Percentiles rank a stretch among this genome's conserved stretches.
Evolutionary conservation across 345 rosid species (phyloP).

Genomic region (Lagerstroemia speciosa): DNA sequence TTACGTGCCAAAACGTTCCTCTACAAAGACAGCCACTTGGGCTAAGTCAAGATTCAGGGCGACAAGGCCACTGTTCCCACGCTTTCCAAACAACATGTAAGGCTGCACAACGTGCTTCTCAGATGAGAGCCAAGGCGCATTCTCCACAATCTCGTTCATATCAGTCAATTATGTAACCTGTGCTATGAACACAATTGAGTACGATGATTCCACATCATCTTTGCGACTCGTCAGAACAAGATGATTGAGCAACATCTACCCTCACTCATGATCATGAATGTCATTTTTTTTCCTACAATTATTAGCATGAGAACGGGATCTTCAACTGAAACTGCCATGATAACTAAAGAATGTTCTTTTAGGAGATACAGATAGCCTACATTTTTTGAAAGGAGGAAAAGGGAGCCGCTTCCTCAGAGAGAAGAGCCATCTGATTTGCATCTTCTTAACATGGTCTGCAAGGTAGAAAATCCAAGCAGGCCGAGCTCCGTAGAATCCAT

Average conservation of each 20-base stretch:
- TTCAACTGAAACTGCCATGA: background rate
- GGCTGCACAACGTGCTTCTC: constrained; percentile 90
- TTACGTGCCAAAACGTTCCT: constrained; percentile 81
- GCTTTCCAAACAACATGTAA: constrained; percentile 93
- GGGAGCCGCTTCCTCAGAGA: background rate
- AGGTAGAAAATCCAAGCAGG: too few relatives aligned
- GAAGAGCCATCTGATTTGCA: too few relatives aligned
- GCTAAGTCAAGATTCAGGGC: constrained; percentile 72
- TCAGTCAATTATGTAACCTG: constrained; percentile 77
- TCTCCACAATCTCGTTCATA: constrained; percentile 60
- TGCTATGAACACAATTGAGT: background rate
- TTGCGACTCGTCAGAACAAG: background rate
- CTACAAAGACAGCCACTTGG: constrained; percentile 61
- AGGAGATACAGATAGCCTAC: too few relatives aligned
- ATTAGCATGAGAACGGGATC: background rate
- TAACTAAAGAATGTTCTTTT: background rate
- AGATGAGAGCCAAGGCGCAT: constrained; percentile 79
- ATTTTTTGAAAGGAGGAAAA: background rate
- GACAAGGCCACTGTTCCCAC: constrained; percentile 92
- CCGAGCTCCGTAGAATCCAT: too few relatives aligned
- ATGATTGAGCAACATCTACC: background rate
- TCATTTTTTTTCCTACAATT: too few relatives aligned
- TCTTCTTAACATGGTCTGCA: too few relatives aligned
- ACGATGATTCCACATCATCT: background rate
- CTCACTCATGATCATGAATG: too few relatives aligned